phyloP scores from a whole-genome alignment of 352 stramenopile genomes.

The Phytophthora boehmeriae region DNA sequence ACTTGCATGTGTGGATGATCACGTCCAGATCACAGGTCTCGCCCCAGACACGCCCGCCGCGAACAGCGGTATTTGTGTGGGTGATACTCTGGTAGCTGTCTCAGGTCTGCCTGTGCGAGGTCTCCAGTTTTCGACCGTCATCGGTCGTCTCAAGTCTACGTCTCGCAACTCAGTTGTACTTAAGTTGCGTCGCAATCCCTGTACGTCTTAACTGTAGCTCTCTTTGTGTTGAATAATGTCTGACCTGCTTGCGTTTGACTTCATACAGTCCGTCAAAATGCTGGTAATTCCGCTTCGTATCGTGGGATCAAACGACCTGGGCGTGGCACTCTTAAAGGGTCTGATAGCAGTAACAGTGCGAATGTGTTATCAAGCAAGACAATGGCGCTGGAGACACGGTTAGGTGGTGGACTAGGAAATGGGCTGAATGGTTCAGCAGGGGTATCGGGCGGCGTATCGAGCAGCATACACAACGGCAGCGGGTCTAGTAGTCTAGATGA shows the following conservation, averaged over 20 bases:
- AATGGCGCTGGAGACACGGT: slow-evolving; percentile 70
- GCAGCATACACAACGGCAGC: slow-evolving; percentile 27
- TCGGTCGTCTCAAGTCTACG: slow-evolving; percentile 78
- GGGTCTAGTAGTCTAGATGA: slow-evolving; percentile 26
- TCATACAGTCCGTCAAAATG: slow-evolving; percentile 69
- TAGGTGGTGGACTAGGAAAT: slow-evolving; percentile 50
- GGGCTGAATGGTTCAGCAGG: slow-evolving; percentile 31
- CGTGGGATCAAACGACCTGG: slow-evolving; percentile 64
- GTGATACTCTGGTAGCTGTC: slow-evolving; percentile 78
- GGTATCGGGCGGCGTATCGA: slow-evolving; percentile 15
- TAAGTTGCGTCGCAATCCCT: slow-evolving; percentile 80
- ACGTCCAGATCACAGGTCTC: slow-evolving; percentile 84
- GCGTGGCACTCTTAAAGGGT: slow-evolving; percentile 51
- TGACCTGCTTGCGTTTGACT: slow-evolving; percentile 14
- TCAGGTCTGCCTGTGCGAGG: slow-evolving; percentile 73
- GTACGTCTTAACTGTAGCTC: slow-evolving; percentile 49
- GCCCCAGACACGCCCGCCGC: slow-evolving; percentile 72
- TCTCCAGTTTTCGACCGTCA: slow-evolving; percentile 86
- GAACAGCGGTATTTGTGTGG: slow-evolving; percentile 77
- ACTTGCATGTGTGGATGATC: slow-evolving; percentile 80
- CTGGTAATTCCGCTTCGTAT: slow-evolving; percentile 52
- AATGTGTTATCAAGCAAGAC: slow-evolving; percentile 78
- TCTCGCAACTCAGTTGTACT: slow-evolving; percentile 82
- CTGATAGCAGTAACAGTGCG: slow-evolving; percentile 72
- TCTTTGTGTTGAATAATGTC: neutral